Evolutionary conservation across 2,329 filamentous ascomycete genomes (phyloP).

Genomic region (Pyrenophora tritici-repentis): DNA sequence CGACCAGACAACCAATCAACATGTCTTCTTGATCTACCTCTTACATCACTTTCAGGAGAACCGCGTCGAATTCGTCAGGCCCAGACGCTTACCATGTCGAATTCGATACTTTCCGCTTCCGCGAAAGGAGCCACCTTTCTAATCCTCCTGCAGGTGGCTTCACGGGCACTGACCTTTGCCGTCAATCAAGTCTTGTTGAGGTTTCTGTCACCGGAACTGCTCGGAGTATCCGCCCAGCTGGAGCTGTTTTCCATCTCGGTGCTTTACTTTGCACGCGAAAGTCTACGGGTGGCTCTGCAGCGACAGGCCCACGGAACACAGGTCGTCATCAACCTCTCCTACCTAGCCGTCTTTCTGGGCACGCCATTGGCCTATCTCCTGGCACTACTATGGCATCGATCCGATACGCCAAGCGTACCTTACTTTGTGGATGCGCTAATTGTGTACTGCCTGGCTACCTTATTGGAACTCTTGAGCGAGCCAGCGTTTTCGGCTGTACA

Average conservation of each 20-base stretch:
- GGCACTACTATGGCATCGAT: slow-evolving; percentile 68
- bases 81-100: slow-evolving; percentile 31
- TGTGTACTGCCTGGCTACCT: slow-evolving; percentile 61
- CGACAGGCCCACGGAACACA: slow-evolving; percentile 69
- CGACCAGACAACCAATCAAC: slow-evolving; percentile 26
- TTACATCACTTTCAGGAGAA: slow-evolving; percentile 11
- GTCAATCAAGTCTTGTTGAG: slow-evolving; percentile 91
- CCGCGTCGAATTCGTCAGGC: slow-evolving; percentile 7
- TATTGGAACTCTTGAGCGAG: slow-evolving; percentile 81
- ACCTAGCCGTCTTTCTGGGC: slow-evolving; percentile 75
- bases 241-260: slow-evolving; percentile 92
- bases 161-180: slow-evolving; percentile 85
- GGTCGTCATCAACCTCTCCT: slow-evolving; percentile 85
- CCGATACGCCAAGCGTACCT: slow-evolving; percentile 60
- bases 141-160: slow-evolving; percentile 83
- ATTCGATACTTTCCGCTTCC: slow-evolving; percentile 50
- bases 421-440: slow-evolving; percentile 64
- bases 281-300: slow-evolving; percentile 87
- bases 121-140: slow-evolving; percentile 81
- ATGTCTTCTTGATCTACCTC: slow-evolving; percentile 22
- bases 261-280: slow-evolving; percentile 94
- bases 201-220: slow-evolving; percentile 79
- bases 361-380: slow-evolving; percentile 66
- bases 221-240: slow-evolving; percentile 86
- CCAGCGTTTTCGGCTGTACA: slow-evolving; percentile 89